phyloP scores from a whole-genome alignment of 257 asterid genomes.

The Rubia yunnanensis region DNA sequence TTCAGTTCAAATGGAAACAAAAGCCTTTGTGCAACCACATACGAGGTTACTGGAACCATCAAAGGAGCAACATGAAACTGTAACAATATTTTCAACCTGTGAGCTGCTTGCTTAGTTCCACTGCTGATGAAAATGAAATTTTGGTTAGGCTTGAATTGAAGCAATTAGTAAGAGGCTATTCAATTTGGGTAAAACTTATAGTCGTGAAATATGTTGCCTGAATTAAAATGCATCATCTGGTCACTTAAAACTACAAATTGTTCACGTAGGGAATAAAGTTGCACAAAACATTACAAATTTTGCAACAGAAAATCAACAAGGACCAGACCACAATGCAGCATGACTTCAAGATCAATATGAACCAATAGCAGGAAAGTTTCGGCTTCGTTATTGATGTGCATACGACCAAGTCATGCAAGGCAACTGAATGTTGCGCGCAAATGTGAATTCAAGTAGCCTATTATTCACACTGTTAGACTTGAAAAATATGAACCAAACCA shows the following conservation, averaged over 20 bases:
- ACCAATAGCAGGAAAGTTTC: not conserved
- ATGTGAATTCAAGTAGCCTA: not conserved
- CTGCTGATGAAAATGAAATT: conserved; percentile 29
- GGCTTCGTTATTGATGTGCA: not conserved
- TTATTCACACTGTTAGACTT: not conserved
- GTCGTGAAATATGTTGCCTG: not conserved
- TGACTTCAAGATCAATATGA: not conserved
- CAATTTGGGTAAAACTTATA: not conserved
- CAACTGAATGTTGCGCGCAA: too few relatives aligned
- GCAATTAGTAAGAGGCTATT: not conserved
- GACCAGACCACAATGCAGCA: too few relatives aligned
- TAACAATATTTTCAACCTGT: conserved; percentile 83
- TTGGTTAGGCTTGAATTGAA: not conserved
- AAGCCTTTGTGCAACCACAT: too few relatives aligned
- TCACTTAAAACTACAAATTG: not conserved
- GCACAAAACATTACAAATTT: not conserved
- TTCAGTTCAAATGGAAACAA: too few relatives aligned
- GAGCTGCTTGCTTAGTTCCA: conserved; percentile 91
- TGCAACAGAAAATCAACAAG: too few relatives aligned
- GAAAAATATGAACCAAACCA: conserved; percentile 34
- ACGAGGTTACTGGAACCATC: too few relatives aligned
- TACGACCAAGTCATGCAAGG: not conserved
- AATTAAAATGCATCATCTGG: too few relatives aligned
- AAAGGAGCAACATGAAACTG: too few relatives aligned
- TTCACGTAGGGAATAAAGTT: too few relatives aligned